phyloP scores from a whole-genome alignment of 306 rosid genomes.

The Prunus dulcis region DNA sequence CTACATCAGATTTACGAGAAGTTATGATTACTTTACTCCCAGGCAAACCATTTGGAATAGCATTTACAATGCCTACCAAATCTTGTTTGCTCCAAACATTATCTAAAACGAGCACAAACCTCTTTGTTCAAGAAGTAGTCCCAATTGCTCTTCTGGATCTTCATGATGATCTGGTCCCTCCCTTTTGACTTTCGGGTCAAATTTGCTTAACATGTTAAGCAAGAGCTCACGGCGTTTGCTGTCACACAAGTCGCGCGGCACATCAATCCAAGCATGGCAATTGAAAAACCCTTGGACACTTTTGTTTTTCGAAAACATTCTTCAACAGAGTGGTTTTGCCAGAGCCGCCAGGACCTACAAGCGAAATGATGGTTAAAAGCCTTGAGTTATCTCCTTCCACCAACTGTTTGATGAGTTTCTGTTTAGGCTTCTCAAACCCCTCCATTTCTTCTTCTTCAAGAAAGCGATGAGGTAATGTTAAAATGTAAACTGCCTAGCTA shows the following conservation, averaged over 20 bases:
- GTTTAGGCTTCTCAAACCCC: not conserved
- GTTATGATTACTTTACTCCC: slow-evolving; percentile 15
- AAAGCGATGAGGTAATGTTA: not conserved
- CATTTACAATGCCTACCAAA: not conserved
- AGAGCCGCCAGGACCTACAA: not conserved
- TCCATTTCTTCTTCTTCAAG: slow-evolving; percentile 3
- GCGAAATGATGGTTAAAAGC: not conserved
- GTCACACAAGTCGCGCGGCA: not conserved
- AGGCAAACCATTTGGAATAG: not conserved
- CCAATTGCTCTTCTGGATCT: not conserved
- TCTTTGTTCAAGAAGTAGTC: not conserved
- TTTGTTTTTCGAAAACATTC: not conserved
- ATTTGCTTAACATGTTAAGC: not conserved
- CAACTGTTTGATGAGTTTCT: not conserved
- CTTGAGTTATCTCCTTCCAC: not conserved
- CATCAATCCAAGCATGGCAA: slow-evolving; percentile 15
- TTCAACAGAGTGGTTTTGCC: slow-evolving; percentile 10
- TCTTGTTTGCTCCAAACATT: not conserved
- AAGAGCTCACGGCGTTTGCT: not conserved
- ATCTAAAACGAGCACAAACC: slow-evolving; percentile 4
- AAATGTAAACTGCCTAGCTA: too few species aligned
- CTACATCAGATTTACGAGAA: not conserved
- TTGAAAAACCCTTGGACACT: not conserved
- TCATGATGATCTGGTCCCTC: not conserved
- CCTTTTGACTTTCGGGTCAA: not conserved